Evolutionary conservation across 768 basidiomycete species (phyloP).

Genomic region (Rhizopogon vinicolor): DNA sequence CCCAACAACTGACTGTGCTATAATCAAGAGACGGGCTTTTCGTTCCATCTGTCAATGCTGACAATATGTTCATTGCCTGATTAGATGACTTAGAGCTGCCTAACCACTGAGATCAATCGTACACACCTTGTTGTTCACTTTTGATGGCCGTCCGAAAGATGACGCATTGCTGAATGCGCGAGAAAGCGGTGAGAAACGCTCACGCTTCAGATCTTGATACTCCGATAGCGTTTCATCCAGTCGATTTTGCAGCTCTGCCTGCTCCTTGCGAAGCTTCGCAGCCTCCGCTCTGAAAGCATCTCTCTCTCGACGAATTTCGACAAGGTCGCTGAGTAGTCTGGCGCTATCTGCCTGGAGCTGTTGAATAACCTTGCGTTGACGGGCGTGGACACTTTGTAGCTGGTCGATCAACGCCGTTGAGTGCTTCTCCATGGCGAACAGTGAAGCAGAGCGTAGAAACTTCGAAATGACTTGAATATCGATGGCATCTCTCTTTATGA

Average conservation of each 20-base stretch:
- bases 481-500: background rate
- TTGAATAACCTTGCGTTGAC: slow-evolving; percentile 21
- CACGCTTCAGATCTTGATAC: slow-evolving; percentile 20
- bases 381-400: slow-evolving; percentile 17
- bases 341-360: slow-evolving; percentile 22
- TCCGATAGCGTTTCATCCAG: slow-evolving; percentile 15
- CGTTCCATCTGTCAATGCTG: background rate
- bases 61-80: background rate
- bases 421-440: slow-evolving; percentile 8
- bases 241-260: slow-evolving; percentile 15
- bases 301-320: slow-evolving; percentile 22
- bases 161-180: slow-evolving; percentile 4
- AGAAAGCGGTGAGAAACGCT: slow-evolving; percentile 8
- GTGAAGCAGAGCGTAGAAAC: background rate
- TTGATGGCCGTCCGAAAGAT: background rate
- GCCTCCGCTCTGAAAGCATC: slow-evolving; percentile 19
- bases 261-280: slow-evolving; percentile 15
- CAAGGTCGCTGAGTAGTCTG: slow-evolving; percentile 18
- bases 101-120: background rate
- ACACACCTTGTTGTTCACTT: slow-evolving; percentile 9
- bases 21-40: slow-evolving; percentile 2
- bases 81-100: background rate
- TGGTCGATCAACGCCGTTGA: slow-evolving; percentile 17
- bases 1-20: background rate
- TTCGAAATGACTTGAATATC: background rate